A percentile compares a stretch with the other conserved stretches of the same genome.
Conservation (phyloP, 2,329 filamentous ascomycete genomes). For the Bipolaris sorokiniana region DNA sequence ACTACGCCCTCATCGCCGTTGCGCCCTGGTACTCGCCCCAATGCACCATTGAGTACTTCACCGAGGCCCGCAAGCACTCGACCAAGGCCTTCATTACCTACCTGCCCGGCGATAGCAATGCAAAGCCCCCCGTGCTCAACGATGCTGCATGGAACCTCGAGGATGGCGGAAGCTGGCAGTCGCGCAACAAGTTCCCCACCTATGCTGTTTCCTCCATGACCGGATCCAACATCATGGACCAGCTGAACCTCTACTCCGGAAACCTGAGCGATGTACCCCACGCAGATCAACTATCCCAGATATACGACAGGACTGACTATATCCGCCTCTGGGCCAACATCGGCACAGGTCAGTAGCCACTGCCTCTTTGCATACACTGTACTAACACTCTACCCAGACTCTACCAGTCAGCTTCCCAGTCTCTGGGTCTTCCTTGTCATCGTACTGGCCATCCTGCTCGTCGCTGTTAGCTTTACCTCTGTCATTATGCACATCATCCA, state of each 20-base stretch:
- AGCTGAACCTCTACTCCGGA: conserved; percentile 78
- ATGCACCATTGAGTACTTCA: conserved; percentile 77
- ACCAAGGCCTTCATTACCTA: conserved; percentile 67
- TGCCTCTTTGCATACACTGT: conserved; percentile 2
- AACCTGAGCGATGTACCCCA: conserved; percentile 63
- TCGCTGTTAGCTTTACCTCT: conserved; percentile 71
- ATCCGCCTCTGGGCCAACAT: conserved; percentile 60
- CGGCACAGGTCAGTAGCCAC: conserved; percentile 48
- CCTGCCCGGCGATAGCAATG: conserved; percentile 55
- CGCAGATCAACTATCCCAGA: conserved; percentile 46
- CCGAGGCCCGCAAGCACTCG: conserved; percentile 62
- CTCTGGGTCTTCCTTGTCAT: conserved; percentile 80
- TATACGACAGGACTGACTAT: conserved; percentile 52
- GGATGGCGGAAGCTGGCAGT: conserved; percentile 74
- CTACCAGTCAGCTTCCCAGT: conserved; percentile 68
- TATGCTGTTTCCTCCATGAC: conserved; percentile 77
- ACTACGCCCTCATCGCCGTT: conserved; percentile 78
- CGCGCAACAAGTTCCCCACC: conserved; percentile 74
- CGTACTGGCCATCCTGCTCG: conserved; percentile 73
- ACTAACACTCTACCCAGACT: conserved; percentile 17
- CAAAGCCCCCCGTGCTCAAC: conserved; percentile 68
- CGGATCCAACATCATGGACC: conserved; percentile 71
- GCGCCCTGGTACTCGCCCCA: conserved; percentile 81
- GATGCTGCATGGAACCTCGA: conserved; percentile 73
- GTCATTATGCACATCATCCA: conserved; percentile 79